Percentiles rank a stretch among this genome's conserved stretches.
Evolutionary conservation across 352 stramenopile species (phyloP).

Genomic region (Blastocystis sp.): DNA sequence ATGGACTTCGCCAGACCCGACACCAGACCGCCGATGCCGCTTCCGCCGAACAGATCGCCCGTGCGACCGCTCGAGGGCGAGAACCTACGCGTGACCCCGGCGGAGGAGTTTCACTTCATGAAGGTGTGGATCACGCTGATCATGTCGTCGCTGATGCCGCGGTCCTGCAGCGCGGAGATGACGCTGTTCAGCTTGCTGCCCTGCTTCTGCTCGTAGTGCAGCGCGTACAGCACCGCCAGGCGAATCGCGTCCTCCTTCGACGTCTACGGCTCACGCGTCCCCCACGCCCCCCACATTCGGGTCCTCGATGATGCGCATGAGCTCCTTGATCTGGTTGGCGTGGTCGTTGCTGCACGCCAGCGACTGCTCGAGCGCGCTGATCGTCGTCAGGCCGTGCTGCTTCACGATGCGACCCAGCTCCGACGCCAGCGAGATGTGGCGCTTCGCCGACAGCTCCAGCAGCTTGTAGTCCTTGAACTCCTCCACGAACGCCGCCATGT

Average conservation of each 20-base stretch:
- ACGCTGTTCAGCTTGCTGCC: slow-evolving; percentile 54
- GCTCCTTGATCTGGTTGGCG: slow-evolving; percentile 83
- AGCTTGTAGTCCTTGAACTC: slow-evolving; percentile 93
- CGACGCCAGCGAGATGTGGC: slow-evolving; percentile 97
- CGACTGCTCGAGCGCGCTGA: slow-evolving; percentile 94
- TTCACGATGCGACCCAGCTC: slow-evolving; percentile 95
- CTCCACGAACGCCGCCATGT: slow-evolving; percentile 98
- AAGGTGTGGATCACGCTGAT: slow-evolving; percentile 82
- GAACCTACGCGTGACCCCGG: slow-evolving; percentile 3
- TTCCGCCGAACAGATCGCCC: slow-evolving; percentile 78
- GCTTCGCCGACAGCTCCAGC: slow-evolving; percentile 93
- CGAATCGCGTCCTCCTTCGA: slow-evolving; percentile 96
- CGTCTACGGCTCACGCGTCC: slow-evolving; percentile 79
- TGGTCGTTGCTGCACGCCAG: slow-evolving; percentile 85
- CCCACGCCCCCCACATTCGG: slow-evolving; percentile 77
- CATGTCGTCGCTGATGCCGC: slow-evolving; percentile 81
- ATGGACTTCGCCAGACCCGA: slow-evolving; percentile 85
- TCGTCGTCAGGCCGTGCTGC: slow-evolving; percentile 93
- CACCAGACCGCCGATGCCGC: slow-evolving; percentile 79
- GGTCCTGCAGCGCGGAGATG: slow-evolving; percentile 70
- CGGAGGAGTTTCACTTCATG: slow-evolving; percentile 78
- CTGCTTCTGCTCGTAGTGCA: slow-evolving; percentile 90
- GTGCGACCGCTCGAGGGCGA: slow-evolving; percentile 73
- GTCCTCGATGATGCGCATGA: slow-evolving; percentile 84
- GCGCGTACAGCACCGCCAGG: slow-evolving; percentile 94